Evolutionary conservation across 768 basidiomycete genomes (phyloP).

Genomic region (Artomyces pyxidatus): DNA sequence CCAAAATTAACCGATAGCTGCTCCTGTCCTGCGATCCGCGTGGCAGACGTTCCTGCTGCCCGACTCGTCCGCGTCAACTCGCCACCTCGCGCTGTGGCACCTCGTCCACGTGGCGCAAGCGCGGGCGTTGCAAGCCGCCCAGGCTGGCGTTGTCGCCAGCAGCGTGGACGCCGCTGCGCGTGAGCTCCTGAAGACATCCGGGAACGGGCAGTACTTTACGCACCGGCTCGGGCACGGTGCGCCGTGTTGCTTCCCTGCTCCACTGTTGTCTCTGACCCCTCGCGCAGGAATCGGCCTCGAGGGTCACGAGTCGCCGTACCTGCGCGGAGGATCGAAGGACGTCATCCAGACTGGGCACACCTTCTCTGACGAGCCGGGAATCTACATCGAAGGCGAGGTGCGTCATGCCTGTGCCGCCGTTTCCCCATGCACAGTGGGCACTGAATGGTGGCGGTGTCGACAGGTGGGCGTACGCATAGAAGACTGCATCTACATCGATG

Average conservation of each 20-base stretch:
- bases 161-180: conserved; percentile 61
- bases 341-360: conserved; percentile 56
- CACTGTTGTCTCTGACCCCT: not conserved
- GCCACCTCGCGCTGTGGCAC: conserved; percentile 54
- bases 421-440: not conserved
- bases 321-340: conserved; percentile 59
- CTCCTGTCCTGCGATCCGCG: not conserved
- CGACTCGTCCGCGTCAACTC: conserved; percentile 42
- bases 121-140: conserved; percentile 40
- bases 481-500: conserved; percentile 67
- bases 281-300: conserved; percentile 72
- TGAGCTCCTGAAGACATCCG: conserved; percentile 30
- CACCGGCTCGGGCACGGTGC: conserved; percentile 76
- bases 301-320: conserved; percentile 74
- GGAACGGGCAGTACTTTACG: conserved; percentile 58
- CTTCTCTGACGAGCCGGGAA: conserved; percentile 77
- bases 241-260: conserved; percentile 11
- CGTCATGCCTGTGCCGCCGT: conserved; percentile 5
- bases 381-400: conserved; percentile 66
- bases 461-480: conserved; percentile 76
- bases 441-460: too few relatives aligned
- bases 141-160: conserved; percentile 40
- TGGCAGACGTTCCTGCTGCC: conserved; percentile 58
- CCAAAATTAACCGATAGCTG: not conserved
- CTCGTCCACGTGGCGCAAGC: conserved; percentile 57